These are phyloP conservation scores for Rhizopogon roseolus DNA, from an alignment of 768 basidiomycete genomes.

Conservation along the genomic window DNA sequence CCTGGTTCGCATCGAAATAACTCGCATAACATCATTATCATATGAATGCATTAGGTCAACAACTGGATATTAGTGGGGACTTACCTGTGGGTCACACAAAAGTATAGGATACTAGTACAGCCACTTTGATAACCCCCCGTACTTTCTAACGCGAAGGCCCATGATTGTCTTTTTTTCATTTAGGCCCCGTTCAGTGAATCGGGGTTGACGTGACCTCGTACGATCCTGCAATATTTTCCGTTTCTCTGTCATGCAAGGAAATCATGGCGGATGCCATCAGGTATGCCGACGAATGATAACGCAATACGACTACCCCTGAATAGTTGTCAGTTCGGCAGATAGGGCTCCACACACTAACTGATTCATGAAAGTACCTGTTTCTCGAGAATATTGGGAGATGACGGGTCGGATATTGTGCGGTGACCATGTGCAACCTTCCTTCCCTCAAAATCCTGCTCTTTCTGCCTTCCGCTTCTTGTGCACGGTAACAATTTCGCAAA, in stretches of 20 bases:
- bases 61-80: too few relatives aligned
- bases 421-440: background rate
- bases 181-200: background rate
- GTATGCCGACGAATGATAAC: background rate
- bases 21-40: too few relatives aligned
- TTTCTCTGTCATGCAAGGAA: background rate
- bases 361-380: background rate
- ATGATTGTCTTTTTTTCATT: background rate
- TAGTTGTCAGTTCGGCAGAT: too few relatives aligned
- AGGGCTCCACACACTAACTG: background rate
- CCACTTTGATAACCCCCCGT: background rate
- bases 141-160: background rate
- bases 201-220: background rate
- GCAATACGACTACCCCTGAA: too few relatives aligned
- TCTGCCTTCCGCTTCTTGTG: too few relatives aligned
- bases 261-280: background rate
- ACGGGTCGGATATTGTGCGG: too few relatives aligned
- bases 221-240: background rate
- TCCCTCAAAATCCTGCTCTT: too few relatives aligned
- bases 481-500: too few relatives aligned
- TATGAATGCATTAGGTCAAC: too few relatives aligned
- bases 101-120: background rate
- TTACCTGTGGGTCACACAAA: too few relatives aligned
- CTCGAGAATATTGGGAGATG: background rate
- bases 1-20: too few relatives aligned